A percentile compares a stretch with the other conserved stretches of the same genome.
These are phyloP conservation scores for Scheffersomyces spartinae DNA, from an alignment of 805 yeast genomes.

Conservation along the genomic window DNA sequence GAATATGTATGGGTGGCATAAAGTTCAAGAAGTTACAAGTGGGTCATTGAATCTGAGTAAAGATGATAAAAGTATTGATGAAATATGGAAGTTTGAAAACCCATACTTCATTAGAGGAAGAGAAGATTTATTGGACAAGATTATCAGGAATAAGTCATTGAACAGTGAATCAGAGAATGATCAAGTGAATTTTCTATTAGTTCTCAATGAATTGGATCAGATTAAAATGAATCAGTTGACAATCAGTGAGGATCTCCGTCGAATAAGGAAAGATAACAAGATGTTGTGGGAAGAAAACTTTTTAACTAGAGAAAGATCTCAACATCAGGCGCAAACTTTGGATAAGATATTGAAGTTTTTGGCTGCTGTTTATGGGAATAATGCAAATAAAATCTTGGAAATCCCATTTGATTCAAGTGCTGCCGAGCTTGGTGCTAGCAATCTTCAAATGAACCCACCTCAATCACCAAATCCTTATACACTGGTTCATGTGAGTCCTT, in stretches of 20 bases:
- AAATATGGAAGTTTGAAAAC: conserved; percentile 80
- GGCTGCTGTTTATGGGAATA: conserved; percentile 66
- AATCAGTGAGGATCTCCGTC: conserved; percentile 72
- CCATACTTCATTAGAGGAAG: conserved; percentile 66
- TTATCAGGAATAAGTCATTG: conserved; percentile 58
- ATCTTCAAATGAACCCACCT: no score
- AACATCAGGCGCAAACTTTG: conserved; percentile 76
- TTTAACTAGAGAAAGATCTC: conserved; percentile 73
- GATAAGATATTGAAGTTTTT: conserved; percentile 80
- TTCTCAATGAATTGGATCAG: conserved; percentile 62
- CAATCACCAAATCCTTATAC: no score
- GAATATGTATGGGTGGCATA: conserved; percentile 99
- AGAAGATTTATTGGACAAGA: conserved; percentile 77
- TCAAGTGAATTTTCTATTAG: conserved; percentile 34
- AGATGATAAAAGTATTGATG: conserved; percentile 46
- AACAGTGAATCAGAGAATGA: conserved; percentile 18
- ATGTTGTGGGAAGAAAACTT: conserved; percentile 84
- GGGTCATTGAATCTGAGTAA: conserved; percentile 42
- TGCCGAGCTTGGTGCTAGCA: no score
- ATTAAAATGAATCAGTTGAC: conserved; percentile 70
- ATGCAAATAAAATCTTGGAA: conserved; percentile 38
- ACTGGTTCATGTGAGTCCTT: no score
- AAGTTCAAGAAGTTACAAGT: conserved; percentile 81
- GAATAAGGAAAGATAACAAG: conserved; percentile 82
- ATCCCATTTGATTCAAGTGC: no score